phyloP scores from a whole-genome alignment of 768 basidiomycete species.

The Artomyces pyxidatus region DNA sequence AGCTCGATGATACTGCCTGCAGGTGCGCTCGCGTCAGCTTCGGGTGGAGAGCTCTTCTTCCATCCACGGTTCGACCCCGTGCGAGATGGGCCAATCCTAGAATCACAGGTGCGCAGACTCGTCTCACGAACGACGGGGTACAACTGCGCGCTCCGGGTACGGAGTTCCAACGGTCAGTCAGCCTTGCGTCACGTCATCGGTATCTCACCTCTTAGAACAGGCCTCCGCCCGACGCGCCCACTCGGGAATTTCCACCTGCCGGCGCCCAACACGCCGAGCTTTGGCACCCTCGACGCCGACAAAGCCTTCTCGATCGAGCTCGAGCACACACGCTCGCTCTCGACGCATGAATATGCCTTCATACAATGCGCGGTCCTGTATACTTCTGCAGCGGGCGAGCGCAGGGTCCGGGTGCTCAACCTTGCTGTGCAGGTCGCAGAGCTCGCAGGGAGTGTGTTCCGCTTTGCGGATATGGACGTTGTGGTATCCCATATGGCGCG shows the following conservation, averaged over 20 bases:
- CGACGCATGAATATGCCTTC: conserved; percentile 64
- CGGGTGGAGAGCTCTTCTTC: conserved; percentile 89
- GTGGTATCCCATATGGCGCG: conserved; percentile 67
- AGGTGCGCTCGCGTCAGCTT: conserved; percentile 61
- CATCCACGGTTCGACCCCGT: conserved; percentile 79
- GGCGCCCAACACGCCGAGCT: conserved; percentile 63
- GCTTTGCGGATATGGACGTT: conserved; percentile 85
- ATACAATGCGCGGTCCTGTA: conserved; percentile 87
- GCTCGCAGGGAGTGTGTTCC: conserved; percentile 87
- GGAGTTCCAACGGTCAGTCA: conserved; percentile 72
- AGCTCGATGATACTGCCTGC: conserved; percentile 4
- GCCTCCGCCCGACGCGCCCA: conserved; percentile 56
- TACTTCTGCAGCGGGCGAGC: conserved; percentile 66
- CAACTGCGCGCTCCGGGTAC: conserved; percentile 71
- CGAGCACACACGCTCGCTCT: conserved; percentile 60
- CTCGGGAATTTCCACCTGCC: conserved; percentile 68
- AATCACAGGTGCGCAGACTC: conserved; percentile 70
- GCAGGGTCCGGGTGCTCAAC: conserved; percentile 81
- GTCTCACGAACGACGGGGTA: conserved; percentile 66
- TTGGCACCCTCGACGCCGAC: conserved; percentile 76
- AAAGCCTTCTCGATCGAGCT: conserved; percentile 71
- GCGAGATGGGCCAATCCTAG: conserved; percentile 56
- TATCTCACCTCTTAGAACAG: conserved; percentile 24
- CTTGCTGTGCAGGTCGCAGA: conserved; percentile 74
- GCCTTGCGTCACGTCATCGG: conserved; percentile 3